Evolutionary conservation across 192 early-diverging fungal genomes (phyloP).

Genomic region (Entomortierella lignicola): DNA sequence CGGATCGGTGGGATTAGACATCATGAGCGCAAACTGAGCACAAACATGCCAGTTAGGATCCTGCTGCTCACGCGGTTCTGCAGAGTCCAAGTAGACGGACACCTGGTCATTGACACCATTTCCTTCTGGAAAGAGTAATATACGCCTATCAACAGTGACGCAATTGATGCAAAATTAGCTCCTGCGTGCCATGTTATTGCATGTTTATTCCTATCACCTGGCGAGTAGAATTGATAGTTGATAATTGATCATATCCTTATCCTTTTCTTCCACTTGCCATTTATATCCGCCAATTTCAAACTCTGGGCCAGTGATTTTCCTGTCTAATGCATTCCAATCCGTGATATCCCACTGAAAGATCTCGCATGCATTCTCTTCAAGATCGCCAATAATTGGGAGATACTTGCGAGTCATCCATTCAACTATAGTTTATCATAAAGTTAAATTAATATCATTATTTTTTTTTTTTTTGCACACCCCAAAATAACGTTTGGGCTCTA

Average conservation of each 20-base stretch:
- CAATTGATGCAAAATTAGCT: not conserved
- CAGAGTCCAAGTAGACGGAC: constrained; percentile 89
- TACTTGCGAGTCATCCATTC: constrained; percentile 54
- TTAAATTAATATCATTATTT: no score
- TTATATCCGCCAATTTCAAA: constrained; percentile 60
- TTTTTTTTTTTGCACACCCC: no score
- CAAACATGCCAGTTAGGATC: constrained; percentile 81
- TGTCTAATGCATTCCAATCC: constrained; percentile 54
- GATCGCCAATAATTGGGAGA: constrained; percentile 47
- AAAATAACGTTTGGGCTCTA: no score
- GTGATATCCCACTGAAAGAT: constrained; percentile 57
- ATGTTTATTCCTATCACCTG: not conserved
- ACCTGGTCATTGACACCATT: constrained; percentile 76
- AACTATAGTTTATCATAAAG: constrained; percentile 12
- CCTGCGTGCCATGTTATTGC: not conserved
- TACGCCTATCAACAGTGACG: constrained; percentile 66
- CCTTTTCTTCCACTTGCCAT: constrained; percentile 39
- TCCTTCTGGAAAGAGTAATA: constrained; percentile 91
- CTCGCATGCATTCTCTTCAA: constrained; percentile 49
- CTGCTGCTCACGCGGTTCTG: constrained; percentile 69
- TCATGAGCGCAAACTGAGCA: constrained; percentile 81
- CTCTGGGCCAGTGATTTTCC: constrained; percentile 59
- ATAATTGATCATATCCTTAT: not conserved
- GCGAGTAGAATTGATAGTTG: not conserved
- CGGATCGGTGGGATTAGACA: constrained; percentile 80